phyloP scores from a whole-genome alignment of 73 alveolate genomes.

The Blepharisma stoltei region DNA sequence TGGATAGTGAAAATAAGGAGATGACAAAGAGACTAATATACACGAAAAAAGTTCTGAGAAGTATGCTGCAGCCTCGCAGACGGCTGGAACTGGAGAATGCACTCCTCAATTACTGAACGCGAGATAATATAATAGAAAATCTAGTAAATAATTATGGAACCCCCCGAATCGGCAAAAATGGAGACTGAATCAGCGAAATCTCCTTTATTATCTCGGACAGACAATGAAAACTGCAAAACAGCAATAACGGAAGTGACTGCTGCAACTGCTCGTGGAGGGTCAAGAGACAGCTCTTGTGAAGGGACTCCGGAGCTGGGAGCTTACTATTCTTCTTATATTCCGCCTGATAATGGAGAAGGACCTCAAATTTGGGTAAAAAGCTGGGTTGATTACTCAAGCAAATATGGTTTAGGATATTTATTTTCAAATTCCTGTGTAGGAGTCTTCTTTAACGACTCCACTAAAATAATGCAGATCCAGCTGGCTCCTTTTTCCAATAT shows the following conservation, averaged over 20 bases:
- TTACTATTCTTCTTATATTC: too few relatives aligned
- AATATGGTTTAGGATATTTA: slow-evolving; percentile 53
- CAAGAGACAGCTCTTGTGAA: not conserved
- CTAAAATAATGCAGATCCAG: slow-evolving; percentile 36
- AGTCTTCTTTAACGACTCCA: slow-evolving; percentile 47
- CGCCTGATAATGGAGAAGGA: too few relatives aligned
- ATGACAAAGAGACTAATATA: slow-evolving; percentile 59
- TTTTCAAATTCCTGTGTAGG: slow-evolving; percentile 47
- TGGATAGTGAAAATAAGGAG: slow-evolving; percentile 49
- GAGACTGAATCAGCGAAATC: not conserved
- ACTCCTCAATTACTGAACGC: not conserved
- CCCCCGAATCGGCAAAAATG: not conserved
- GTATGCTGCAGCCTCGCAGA: slow-evolving; percentile 20
- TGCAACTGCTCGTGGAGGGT: not conserved
- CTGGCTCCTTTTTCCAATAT: not conserved
- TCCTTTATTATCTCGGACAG: too few relatives aligned
- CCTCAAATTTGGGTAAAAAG: not conserved
- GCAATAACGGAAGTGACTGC: not conserved
- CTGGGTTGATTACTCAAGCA: slow-evolving; percentile 57
- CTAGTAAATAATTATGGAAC: too few relatives aligned
- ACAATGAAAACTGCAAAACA: not conserved
- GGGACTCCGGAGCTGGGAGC: not conserved
- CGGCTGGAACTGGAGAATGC: not conserved
- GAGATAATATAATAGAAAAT: too few relatives aligned
- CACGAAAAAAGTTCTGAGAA: slow-evolving; percentile 48